Evolutionary conservation across 1,284 basidiomycete genomes (phyloP), one percentile per base, ranked within the genome.

Genomic region (Ceratobasidium sp.): DNA sequence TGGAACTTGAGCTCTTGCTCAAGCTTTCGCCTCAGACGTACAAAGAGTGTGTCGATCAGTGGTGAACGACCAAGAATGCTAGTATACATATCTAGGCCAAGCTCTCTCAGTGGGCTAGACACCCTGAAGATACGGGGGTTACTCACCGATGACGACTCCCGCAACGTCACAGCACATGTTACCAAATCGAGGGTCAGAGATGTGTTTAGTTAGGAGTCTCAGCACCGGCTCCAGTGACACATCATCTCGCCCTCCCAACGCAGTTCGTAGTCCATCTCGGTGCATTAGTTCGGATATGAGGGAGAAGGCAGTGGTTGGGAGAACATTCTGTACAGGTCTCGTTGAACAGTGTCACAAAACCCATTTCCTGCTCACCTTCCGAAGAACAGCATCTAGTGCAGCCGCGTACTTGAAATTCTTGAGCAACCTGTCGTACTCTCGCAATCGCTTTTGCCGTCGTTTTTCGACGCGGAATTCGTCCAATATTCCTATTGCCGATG

Each of bases 351-450:
- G 21, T 36, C 16, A 49, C 21, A 36, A 27, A 27, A 21, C 21
- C 39, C 23, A 30, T 50, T 16, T 30, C 5, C 14, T 16, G 73
- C 81, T 53, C 73, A 92, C 93, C 82, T 93, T 93, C 73, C 85
- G 85, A 69, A 97, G 78, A 5, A 94, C 93, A 2, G 91, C 87
- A 77, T 98, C 95, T 46, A 99, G 80, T 0, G 97, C 97, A 56
- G 95, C 95, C 16, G 89, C 88, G 77, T 99, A 99, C 75, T 94
- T 92, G 84, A 99, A 99, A 33, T 82, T 83, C 78, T 98, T 98
- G 69, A 99, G 82, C 70, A 92, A 81, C 73, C 86, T 85, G 77
- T 99, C 97, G 79, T 98, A 98, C 70, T 92, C 89, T 76, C 86
- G 88, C 58, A 99, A 79, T 68, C 87, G 85, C 74, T 86, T 87